Evolutionary conservation across 306 rosid species (phyloP).

Genomic region (Corylus heterophylla): DNA sequence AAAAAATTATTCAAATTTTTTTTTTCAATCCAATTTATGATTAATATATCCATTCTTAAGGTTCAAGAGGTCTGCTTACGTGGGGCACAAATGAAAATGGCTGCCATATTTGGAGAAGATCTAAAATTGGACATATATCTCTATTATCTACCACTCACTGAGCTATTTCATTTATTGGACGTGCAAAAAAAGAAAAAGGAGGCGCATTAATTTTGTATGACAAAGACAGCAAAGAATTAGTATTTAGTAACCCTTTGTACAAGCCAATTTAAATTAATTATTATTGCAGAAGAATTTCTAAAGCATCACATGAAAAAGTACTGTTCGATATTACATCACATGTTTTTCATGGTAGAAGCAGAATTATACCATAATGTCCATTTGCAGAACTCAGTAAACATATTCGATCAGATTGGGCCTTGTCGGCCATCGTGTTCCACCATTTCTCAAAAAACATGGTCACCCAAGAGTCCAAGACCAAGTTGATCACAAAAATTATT

Average conservation of each 20-base stretch:
- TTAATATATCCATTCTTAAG: too few species aligned
- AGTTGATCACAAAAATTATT: too few species aligned
- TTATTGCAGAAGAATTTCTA: background rate
- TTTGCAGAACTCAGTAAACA: background rate
- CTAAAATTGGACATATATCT: background rate
- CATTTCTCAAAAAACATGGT: too few species aligned
- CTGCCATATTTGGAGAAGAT: too few species aligned
- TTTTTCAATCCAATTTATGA: too few species aligned
- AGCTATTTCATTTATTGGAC: constrained; percentile 2
- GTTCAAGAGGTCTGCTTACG: too few species aligned
- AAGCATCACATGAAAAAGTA: background rate
- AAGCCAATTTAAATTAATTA: background rate
- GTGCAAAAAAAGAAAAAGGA: constrained; percentile 1
- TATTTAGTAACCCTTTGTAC: constrained; percentile 14
- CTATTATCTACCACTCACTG: constrained; percentile 25
- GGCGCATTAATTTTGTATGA: background rate
- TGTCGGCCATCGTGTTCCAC: too few species aligned
- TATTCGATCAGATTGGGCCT: background rate
- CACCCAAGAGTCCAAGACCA: too few species aligned
- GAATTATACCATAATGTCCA: too few species aligned
- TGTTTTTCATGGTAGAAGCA: background rate
- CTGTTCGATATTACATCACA: background rate
- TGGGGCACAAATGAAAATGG: too few species aligned
- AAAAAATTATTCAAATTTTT: too few species aligned
- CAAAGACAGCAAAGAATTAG: constrained; percentile 13